phyloP scores from a whole-genome alignment of 1,139 yeast genomes.

The Ashbya aceris region DNA sequence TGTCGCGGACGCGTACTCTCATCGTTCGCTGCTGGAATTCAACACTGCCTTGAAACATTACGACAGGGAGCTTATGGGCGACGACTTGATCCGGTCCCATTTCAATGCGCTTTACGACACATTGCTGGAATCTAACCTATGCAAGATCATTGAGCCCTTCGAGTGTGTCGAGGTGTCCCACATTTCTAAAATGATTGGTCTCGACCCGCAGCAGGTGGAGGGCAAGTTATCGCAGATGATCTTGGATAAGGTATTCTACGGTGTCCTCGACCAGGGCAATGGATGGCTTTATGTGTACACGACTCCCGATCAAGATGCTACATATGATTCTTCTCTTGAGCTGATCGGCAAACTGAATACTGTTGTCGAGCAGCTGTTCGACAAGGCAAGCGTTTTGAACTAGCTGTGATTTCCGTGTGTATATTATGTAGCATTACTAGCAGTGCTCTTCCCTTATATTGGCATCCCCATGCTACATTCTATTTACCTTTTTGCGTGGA shows the following conservation, averaged over 20 bases:
- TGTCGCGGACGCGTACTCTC: constrained; percentile 79
- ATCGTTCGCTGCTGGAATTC: constrained; percentile 85
- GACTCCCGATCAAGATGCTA: constrained; percentile 80
- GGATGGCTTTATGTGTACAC: constrained; percentile 94
- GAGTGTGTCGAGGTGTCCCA: constrained; percentile 89
- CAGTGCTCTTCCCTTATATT: no score
- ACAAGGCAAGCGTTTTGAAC: constrained; percentile 78
- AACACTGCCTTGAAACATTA: constrained; percentile 69
- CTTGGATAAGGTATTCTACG: constrained; percentile 84
- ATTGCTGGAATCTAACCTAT: constrained; percentile 81
- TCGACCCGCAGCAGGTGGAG: constrained; percentile 83
- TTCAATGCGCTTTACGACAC: constrained; percentile 90
- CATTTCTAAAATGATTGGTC: constrained; percentile 78
- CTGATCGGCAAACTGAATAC: constrained; percentile 78
- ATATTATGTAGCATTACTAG: background rate
- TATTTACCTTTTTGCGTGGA: no score
- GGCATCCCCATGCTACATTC: no score
- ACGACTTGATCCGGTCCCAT: constrained; percentile 83
- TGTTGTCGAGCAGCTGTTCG: constrained; percentile 86
- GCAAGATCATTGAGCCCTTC: constrained; percentile 92
- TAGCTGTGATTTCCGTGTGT: constrained; percentile 19
- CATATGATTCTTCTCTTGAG: constrained; percentile 81
- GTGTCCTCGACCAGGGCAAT: constrained; percentile 95
- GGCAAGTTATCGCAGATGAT: constrained; percentile 95
- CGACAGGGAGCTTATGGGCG: constrained; percentile 70